Base-by-base conservation (phyloP, 2,329 filamentous ascomycete genomes). In the Colletotrichum sp. region DNA sequence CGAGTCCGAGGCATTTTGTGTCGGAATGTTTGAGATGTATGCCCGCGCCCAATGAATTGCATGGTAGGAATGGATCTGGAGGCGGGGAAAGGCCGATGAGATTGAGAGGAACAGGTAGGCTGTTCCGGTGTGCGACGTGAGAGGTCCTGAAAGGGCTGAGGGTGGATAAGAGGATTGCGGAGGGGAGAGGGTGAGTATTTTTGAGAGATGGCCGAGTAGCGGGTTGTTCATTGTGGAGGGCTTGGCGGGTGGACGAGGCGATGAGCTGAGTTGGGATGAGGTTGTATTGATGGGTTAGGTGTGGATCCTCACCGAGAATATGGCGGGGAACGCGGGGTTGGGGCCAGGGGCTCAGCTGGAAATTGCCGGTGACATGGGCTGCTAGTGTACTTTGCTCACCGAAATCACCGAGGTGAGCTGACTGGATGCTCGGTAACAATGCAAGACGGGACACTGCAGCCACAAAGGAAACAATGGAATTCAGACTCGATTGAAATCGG, bases 101-200 rank as follows among this genome's bases (percentile, higher is more conserved):
- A 90, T 81, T 11, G 83, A 83, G 27, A 89, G 85, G 79, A 91
- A 89, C 12, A 91, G 82, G 74, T 89, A 89, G 6, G 88, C 87
- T n/a, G 90, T 81, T 16, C 88, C 87, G 3, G 88, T 90, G 18
- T 89, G 89, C 2, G 89, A 90, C 3, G 81, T 82, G 77, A 87
- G 89, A 15, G 91, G 78, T 1, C 90, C 90, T n/a, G 84, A 82
- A 15, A 87, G 79, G 16, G 81, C 75, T 13, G 79, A 78, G 15
- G 78, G 78, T 8, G 79, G 72, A 69, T 87, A 86, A 5, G 77
- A 73, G 16, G 79, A 75, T 24, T 80, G 80, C 0, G 85, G 86
- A 3, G 84, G 84, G 21, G 80, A 81, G 59, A 77, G 79, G 65
- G 77, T 75, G 61, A 87, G 75, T 51, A 86, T 80, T 15, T 69